A percentile compares a stretch with the other conserved stretches of the same genome.
Evolutionary conservation across 306 rosid genomes (phyloP).

Genomic region (Trichosanthes truncata): DNA sequence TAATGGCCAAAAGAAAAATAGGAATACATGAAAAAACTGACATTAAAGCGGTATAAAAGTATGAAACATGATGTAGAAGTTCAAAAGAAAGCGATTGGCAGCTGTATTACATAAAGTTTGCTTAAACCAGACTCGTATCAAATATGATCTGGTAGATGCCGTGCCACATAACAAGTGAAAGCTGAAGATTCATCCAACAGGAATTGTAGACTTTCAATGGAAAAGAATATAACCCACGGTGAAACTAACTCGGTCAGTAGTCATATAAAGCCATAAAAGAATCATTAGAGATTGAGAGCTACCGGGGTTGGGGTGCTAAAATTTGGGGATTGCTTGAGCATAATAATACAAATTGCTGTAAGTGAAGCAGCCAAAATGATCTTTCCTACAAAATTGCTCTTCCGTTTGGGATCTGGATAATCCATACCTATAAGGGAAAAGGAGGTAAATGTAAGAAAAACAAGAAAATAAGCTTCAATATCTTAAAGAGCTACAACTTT

Average conservation of each 20-base stretch:
- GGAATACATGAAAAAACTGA: background rate
- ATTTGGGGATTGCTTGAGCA: conserved; percentile 78
- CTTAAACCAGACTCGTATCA: background rate
- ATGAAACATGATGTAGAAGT: background rate
- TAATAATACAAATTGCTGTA: conserved; percentile 60
- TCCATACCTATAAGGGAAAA: conserved; percentile 56
- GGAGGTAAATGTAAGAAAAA: background rate
- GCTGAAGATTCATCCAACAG: background rate
- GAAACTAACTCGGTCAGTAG: background rate
- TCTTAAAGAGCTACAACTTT: conserved; percentile 2
- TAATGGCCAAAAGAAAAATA: background rate
- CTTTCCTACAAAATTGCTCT: conserved; percentile 59
- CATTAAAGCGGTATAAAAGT: background rate
- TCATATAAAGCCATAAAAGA: background rate
- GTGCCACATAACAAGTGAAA: background rate
- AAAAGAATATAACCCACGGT: background rate
- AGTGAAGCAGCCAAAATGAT: conserved; percentile 62
- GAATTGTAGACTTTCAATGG: background rate
- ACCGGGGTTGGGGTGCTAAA: conserved; percentile 71
- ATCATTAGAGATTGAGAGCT: conserved; percentile 8
- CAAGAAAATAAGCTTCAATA: background rate
- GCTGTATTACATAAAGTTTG: no score
- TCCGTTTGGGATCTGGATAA: conserved; percentile 71
- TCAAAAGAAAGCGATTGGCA: background rate
- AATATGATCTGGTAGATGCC: background rate